phyloP scores from a whole-genome alignment of 73 alveolate genomes.

The Paramecium primaurelia region DNA sequence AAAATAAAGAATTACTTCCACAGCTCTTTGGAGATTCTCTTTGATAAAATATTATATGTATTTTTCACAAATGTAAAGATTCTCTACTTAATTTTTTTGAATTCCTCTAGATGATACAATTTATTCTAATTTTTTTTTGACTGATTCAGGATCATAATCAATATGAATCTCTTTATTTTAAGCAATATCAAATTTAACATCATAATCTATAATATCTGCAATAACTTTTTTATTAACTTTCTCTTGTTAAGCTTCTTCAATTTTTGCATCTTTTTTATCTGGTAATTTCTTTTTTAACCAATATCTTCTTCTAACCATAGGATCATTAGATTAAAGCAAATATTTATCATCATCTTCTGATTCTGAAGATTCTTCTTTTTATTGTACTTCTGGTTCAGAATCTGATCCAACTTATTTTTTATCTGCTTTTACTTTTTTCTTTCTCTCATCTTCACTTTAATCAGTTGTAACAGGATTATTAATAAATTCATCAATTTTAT shows the following conservation, averaged over 20 bases:
- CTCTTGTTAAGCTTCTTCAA: neutral
- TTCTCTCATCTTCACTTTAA: neutral
- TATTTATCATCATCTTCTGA: slow-evolving; percentile 40
- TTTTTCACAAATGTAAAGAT: slow-evolving; percentile 8
- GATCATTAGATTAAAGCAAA: slow-evolving; percentile 10
- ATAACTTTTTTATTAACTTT: neutral
- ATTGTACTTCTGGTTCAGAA: neutral
- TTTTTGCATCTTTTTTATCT: neutral
- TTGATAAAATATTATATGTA: neutral
- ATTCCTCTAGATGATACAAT: slow-evolving; percentile 3
- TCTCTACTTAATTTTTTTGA: neutral
- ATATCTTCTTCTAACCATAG: slow-evolving; percentile 39
- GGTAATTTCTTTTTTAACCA: slow-evolving; percentile 22
- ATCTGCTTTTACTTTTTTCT: neutral
- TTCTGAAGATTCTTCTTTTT: slow-evolving; percentile 8
- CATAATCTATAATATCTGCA: neutral
- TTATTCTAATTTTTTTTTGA: neutral
- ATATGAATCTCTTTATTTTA: neutral
- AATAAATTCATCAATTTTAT: neutral
- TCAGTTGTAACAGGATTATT: neutral
- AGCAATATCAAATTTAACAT: slow-evolving; percentile 9
- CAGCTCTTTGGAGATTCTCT: neutral
- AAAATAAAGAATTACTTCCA: neutral
- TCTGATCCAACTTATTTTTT: neutral
- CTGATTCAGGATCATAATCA: neutral